phyloP scores from a whole-genome alignment of 2,329 filamentous ascomycete species.

The Cephalotrichum gorgonifer region DNA sequence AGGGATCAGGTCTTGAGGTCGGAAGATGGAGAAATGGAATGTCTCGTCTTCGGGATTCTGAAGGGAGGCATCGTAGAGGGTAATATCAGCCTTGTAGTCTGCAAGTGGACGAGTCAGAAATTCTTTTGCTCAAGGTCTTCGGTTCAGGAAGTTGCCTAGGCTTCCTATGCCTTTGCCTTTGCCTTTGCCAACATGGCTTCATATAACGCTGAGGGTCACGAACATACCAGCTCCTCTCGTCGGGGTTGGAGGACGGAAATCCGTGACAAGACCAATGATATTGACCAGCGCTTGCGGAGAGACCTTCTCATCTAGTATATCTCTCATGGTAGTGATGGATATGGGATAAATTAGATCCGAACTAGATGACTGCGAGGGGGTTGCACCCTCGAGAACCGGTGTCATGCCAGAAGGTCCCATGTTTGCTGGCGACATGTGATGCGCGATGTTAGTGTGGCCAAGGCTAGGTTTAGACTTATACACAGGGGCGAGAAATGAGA shows the following conservation, averaged over 20 bases:
- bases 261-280: conserved; percentile 62
- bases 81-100: conserved; percentile 54
- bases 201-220: no score
- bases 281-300: conserved; percentile 28
- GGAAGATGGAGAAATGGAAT: conserved; percentile 53
- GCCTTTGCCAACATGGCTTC: no score
- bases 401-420: neutral
- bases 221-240: conserved; percentile 41
- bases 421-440: neutral
- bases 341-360: neutral
- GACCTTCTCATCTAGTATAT: conserved; percentile 30
- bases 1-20: conserved; percentile 37
- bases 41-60: conserved; percentile 28
- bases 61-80: conserved; percentile 47
- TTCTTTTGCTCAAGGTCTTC: neutral
- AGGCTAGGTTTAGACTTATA: neutral
- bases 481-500: neutral
- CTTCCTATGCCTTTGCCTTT: no score
- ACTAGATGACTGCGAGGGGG: neutral
- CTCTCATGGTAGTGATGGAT: conserved; percentile 18
- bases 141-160: no score
- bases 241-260: conserved; percentile 42
- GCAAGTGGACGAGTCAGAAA: neutral
- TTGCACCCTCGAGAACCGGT: neutral
- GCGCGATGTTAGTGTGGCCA: neutral